Evolutionary conservation across 306 rosid species (phyloP).

Genomic region (Morella rubra): DNA sequence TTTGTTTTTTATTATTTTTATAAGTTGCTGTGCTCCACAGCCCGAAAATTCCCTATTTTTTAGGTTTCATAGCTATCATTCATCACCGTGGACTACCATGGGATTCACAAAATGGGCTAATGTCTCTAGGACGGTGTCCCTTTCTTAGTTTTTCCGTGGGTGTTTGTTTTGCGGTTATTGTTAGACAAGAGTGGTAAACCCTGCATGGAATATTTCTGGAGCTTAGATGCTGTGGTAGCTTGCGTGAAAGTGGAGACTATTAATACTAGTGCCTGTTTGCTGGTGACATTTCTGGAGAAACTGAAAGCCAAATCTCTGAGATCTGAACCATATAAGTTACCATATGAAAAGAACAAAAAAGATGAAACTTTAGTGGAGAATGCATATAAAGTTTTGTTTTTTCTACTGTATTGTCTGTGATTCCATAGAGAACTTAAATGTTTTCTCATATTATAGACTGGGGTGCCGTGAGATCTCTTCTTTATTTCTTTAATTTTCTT

Average conservation of each 20-base stretch:
- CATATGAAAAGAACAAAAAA: constrained; percentile 37
- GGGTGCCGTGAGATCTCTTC: background rate
- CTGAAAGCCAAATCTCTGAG: constrained; percentile 39
- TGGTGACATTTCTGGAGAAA: constrained; percentile 26
- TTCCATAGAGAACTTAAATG: constrained; percentile 31
- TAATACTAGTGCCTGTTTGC: constrained; percentile 42
- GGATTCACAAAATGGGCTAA: constrained; percentile 7
- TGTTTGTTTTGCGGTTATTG: constrained; percentile 18
- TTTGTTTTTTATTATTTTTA: background rate
- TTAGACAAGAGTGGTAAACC: constrained; percentile 36
- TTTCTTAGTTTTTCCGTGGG: constrained; percentile 18
- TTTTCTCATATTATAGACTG: background rate
- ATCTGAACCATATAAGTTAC: constrained; percentile 46
- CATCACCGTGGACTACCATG: constrained; percentile 2
- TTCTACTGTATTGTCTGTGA: constrained; percentile 49
- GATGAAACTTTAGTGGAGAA: constrained; percentile 9
- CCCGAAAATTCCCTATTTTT: constrained; percentile 1
- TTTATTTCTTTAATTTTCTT: background rate
- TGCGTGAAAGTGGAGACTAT: constrained; percentile 51
- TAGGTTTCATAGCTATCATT: background rate
- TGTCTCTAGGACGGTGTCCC: constrained; percentile 3
- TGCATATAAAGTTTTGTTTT: constrained; percentile 22
- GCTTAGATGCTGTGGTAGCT: constrained; percentile 36
- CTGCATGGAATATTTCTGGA: constrained; percentile 22
- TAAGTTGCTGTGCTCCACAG: background rate